Percentiles rank a stretch among this genome's conserved stretches.
phyloP scores from a whole-genome alignment of 345 rosid genomes.

The Camelina neglecta region DNA sequence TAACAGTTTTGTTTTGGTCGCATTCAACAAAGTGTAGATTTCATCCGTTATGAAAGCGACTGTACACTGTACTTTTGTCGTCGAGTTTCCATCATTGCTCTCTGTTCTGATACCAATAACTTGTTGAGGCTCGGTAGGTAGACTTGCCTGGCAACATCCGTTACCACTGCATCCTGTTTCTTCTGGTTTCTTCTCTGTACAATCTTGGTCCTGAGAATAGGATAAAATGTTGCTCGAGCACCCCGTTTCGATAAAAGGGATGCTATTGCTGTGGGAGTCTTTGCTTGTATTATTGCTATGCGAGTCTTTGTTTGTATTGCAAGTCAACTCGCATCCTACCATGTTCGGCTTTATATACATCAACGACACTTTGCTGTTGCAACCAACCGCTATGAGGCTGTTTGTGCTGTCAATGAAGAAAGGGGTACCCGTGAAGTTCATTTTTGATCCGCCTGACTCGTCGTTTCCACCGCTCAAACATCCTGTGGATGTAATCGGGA shows the following conservation, averaged over 20 bases:
- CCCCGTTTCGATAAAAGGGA: conserved; percentile 3
- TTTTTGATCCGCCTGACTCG: background rate
- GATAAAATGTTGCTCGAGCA: background rate
- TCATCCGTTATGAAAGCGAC: conserved; percentile 36
- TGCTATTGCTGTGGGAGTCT: background rate
- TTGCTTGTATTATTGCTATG: background rate
- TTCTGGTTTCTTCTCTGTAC: background rate
- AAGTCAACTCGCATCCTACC: conserved; percentile 46
- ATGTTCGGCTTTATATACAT: background rate
- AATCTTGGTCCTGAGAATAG: background rate
- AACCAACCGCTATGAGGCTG: conserved; percentile 47
- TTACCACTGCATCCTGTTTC: conserved; percentile 42
- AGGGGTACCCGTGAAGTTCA: conserved; percentile 33
- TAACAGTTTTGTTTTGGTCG: background rate
- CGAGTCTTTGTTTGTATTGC: conserved; percentile 8
- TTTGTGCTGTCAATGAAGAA: background rate
- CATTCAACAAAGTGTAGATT: background rate
- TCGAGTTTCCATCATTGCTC: background rate
- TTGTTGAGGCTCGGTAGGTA: conserved; percentile 29
- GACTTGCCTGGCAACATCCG: conserved; percentile 49
- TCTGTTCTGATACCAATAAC: conserved; percentile 8
- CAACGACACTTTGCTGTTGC: conserved; percentile 32
- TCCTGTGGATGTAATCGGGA: background rate
- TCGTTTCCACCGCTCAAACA: background rate
- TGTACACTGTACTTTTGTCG: background rate